phyloP scores from a whole-genome alignment of 208 protist species.

The Leishmania amazonensis region DNA sequence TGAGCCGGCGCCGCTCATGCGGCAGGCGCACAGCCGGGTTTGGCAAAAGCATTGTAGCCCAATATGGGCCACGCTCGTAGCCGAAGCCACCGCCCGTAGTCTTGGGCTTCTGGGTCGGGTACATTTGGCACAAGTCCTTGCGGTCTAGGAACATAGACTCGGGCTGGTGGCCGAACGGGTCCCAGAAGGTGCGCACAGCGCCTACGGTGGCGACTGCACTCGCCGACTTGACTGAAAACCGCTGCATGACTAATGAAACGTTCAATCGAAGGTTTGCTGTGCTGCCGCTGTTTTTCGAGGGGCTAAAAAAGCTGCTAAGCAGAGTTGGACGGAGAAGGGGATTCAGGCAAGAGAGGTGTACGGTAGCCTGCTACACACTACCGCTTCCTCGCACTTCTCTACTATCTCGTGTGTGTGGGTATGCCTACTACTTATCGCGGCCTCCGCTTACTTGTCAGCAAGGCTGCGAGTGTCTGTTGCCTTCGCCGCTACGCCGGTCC shows the following conservation, averaged over 20 bases:
- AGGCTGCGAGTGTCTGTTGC: neutral
- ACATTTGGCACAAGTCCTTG: constrained; percentile 91
- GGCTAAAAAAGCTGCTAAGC: neutral
- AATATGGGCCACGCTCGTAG: constrained; percentile 90
- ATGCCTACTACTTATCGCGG: neutral
- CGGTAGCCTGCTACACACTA: neutral
- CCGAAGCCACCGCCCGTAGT: constrained; percentile 90
- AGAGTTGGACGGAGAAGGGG: constrained; percentile 13
- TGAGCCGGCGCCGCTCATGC: constrained; percentile 85
- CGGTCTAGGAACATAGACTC: constrained; percentile 91
- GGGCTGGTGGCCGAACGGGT: constrained; percentile 85
- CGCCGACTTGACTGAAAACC: constrained; percentile 18
- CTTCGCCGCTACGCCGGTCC: neutral
- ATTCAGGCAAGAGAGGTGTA: neutral
- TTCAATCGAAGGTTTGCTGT: neutral
- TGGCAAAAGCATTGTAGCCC: constrained; percentile 87
- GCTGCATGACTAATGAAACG: constrained; percentile 39
- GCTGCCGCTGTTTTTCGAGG: neutral
- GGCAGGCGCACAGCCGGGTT: constrained; percentile 89
- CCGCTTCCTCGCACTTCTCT: neutral
- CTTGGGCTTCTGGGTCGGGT: constrained; percentile 87
- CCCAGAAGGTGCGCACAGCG: constrained; percentile 73
- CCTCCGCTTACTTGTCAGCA: neutral
- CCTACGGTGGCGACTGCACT: constrained; percentile 24
- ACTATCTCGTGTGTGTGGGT: neutral